phyloP scores from a whole-genome alignment of 139 green algal species.

The Chlamydomonas applanata region DNA sequence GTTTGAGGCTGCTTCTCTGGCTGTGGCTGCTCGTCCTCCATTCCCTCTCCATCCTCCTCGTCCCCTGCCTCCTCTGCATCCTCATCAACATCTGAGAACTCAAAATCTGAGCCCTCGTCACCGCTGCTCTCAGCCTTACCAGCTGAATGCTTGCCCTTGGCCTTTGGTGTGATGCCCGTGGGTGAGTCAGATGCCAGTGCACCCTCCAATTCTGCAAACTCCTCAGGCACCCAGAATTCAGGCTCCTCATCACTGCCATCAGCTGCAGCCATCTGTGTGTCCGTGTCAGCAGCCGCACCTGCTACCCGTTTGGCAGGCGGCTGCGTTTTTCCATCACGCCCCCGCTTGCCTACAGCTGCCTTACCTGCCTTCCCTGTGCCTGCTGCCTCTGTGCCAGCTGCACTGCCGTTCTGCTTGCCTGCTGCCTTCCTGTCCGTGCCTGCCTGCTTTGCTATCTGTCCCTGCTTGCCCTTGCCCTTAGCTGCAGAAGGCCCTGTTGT shows the following conservation, averaged over 20 bases:
- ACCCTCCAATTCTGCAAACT: neutral
- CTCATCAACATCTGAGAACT: constrained; percentile 12
- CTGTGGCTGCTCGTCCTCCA: neutral
- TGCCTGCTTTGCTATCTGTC: neutral
- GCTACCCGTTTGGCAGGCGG: neutral
- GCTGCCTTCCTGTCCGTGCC: neutral
- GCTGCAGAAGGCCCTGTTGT: neutral
- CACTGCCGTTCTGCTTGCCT: constrained; percentile 4
- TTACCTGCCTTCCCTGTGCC: neutral
- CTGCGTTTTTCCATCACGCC: neutral
- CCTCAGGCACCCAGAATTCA: constrained; percentile 5
- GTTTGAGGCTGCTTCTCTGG: neutral
- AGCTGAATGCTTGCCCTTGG: neutral
- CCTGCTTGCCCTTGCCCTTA: neutral
- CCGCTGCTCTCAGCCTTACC: neutral
- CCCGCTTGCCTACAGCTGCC: neutral
- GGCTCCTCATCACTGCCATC: neutral
- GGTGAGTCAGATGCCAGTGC: neutral
- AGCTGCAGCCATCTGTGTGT: neutral
- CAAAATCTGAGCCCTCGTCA: neutral
- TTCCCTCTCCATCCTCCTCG: neutral
- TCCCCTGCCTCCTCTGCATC: neutral
- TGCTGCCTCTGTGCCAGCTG: neutral
- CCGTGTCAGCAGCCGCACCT: neutral
- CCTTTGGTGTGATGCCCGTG: neutral